Evolutionary conservation across 306 rosid genomes (phyloP).

Genomic region (Prinsepia uniflora): DNA sequence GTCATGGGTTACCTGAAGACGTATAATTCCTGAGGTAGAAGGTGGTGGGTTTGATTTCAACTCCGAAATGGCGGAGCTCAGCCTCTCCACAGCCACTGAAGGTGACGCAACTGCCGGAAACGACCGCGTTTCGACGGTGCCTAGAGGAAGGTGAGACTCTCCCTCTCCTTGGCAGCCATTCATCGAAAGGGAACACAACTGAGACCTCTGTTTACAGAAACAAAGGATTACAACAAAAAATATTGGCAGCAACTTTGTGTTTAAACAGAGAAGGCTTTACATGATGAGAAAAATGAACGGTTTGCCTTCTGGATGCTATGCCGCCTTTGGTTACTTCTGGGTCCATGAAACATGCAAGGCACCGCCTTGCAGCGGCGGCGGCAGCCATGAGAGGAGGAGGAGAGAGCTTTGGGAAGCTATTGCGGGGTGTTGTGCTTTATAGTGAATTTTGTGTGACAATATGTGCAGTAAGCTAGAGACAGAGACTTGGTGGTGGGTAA

Average conservation of each 20-base stretch:
- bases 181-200: conserved; percentile 53
- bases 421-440: too few species aligned
- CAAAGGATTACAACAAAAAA: background rate
- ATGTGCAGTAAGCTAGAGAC: background rate
- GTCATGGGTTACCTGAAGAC: conserved; percentile 43
- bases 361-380: conserved; percentile 14
- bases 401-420: background rate
- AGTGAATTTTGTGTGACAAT: too few species aligned
- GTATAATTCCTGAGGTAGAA: conserved; percentile 58
- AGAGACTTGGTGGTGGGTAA: background rate
- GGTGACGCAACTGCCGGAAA: conserved; percentile 48
- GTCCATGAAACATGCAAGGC: conserved; percentile 25
- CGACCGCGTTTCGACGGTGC: conserved; percentile 52
- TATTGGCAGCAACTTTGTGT: too few species aligned
- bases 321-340: conserved; percentile 25
- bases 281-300: conserved; percentile 26
- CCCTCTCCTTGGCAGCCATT: conserved; percentile 58
- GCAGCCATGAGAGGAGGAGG: conserved; percentile 19
- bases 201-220: conserved; percentile 19
- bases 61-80: conserved; percentile 44
- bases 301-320: conserved; percentile 13
- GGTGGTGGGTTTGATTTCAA: conserved; percentile 56
- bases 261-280: conserved; percentile 4
- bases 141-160: conserved; percentile 35
- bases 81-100: conserved; percentile 58